Conservation (phyloP, 164 flowering plant species). For the grape (Vitis vinifera) region DNA sequence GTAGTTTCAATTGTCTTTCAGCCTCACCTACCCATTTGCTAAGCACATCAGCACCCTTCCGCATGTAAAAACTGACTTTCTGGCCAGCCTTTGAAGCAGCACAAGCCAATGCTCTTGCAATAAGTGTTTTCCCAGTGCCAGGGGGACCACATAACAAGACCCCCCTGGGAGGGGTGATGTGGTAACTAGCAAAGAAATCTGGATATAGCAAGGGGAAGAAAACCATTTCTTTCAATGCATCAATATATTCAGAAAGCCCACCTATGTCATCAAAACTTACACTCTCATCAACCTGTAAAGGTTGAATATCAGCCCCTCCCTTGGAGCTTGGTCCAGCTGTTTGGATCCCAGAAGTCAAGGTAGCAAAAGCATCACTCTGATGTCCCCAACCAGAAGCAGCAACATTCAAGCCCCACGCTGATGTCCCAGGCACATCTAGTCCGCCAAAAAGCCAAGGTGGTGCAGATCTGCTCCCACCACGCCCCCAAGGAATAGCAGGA, state of each 20-base stretch:
- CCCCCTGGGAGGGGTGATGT: conserved; percentile 97
- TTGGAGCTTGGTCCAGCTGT: conserved; percentile 99
- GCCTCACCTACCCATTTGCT: conserved; percentile 99
- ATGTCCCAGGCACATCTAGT: conserved; percentile 79
- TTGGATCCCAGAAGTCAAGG: conserved; percentile 74
- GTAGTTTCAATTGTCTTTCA: conserved; percentile 91
- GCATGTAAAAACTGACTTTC: conserved; percentile 99
- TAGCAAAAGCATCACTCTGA: conserved; percentile 74
- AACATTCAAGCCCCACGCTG: conserved; percentile 86
- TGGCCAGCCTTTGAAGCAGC: conserved; percentile 99
- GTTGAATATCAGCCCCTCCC: conserved; percentile 99
- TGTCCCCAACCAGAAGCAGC: conserved; percentile 99
- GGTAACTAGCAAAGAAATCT: conserved; percentile 92
- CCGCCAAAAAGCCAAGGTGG: conserved; percentile 96
- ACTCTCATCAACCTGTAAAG: conserved; percentile 91
- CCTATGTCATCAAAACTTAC: conserved; percentile 97
- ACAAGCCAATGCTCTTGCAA: conserved; percentile 98
- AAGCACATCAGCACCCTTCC: conserved; percentile 99
- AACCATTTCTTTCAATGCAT: conserved; percentile 98
- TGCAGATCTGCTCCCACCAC: conserved; percentile 85
- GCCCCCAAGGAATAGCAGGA: conserved; percentile 85
- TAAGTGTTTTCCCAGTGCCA: conserved; percentile 97
- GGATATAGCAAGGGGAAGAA: conserved; percentile 97
- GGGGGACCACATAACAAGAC: conserved; percentile 99
- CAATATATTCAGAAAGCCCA: conserved; percentile 92